Conservation (phyloP, 192 early-diverging fungal genomes). For the Diversispora eburnea region DNA sequence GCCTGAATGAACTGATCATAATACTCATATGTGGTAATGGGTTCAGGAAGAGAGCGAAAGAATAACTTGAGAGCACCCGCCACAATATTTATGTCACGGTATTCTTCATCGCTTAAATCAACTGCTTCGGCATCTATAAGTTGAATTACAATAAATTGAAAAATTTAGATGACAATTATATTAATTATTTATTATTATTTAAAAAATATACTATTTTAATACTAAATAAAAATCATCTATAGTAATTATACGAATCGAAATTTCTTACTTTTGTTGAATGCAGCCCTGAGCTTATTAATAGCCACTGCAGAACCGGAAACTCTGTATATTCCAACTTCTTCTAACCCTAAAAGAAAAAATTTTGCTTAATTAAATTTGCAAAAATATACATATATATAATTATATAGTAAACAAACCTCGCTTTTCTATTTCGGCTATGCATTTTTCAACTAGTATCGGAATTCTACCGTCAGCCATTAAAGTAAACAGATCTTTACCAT, state of each 20-base stretch:
- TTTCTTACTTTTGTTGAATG: slow-evolving; percentile 58
- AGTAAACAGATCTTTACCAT: slow-evolving; percentile 57
- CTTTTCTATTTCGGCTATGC: slow-evolving; percentile 66
- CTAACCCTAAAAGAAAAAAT: slow-evolving; percentile 42
- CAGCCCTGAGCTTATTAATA: slow-evolving; percentile 53
- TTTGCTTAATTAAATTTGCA: background rate
- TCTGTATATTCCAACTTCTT: slow-evolving; percentile 74
- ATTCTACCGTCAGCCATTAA: slow-evolving; percentile 58
- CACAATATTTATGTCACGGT: slow-evolving; percentile 75
- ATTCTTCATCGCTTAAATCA: slow-evolving; percentile 55
- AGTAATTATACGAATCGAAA: too few relatives aligned
- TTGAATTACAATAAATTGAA: background rate
- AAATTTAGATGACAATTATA: background rate
- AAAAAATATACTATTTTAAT: background rate
- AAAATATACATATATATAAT: background rate
- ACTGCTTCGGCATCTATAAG: slow-evolving; percentile 39
- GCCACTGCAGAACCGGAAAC: slow-evolving; percentile 63
- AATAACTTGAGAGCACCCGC: slow-evolving; percentile 93
- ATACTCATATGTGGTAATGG: slow-evolving; percentile 79
- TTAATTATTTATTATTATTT: background rate
- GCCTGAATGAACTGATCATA: slow-evolving; percentile 81
- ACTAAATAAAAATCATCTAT: background rate
- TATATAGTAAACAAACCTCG: slow-evolving; percentile 35
- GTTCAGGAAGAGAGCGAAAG: slow-evolving; percentile 90
- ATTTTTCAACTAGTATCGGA: slow-evolving; percentile 64